phyloP scores from a whole-genome alignment of 2,329 filamentous ascomycete genomes.

The Cladosporium halotolerans region DNA sequence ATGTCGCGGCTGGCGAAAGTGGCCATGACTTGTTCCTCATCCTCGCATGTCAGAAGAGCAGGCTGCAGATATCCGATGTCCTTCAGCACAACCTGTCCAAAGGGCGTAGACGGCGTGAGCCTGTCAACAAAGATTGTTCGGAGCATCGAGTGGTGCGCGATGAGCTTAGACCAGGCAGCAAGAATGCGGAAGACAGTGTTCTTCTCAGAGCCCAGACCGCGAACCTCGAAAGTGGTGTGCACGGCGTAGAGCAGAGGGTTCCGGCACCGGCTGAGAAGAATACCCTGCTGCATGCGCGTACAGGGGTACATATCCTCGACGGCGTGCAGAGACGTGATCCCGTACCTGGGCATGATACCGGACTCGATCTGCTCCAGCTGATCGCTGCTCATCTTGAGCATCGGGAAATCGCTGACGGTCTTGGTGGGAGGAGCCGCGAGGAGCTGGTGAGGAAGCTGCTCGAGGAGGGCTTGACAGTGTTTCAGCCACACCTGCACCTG shows the following conservation, averaged over 20 bases:
- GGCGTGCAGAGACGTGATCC: slow-evolving; percentile 3
- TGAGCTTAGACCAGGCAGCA: slow-evolving; percentile 28
- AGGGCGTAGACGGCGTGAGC: not conserved
- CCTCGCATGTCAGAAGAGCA: slow-evolving; percentile 1
- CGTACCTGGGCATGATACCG: slow-evolving; percentile 1
- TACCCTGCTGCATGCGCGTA: slow-evolving; percentile 14
- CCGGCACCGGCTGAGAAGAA: slow-evolving; percentile 8
- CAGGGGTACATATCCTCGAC: slow-evolving; percentile 11
- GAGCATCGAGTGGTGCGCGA: slow-evolving; percentile 30
- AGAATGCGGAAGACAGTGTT: not conserved
- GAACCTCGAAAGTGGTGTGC: slow-evolving; percentile 5
- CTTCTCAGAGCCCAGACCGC: not conserved
- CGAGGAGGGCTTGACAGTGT: slow-evolving; percentile 1
- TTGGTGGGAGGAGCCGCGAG: slow-evolving; percentile 5
- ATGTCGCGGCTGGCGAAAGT: slow-evolving; percentile 7
- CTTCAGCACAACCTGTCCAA: slow-evolving; percentile 8
- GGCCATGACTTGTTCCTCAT: not conserved
- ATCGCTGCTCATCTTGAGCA: slow-evolving; percentile 5
- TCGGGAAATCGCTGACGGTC: slow-evolving; percentile 6
- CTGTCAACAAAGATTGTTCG: slow-evolving; percentile 33
- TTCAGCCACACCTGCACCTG: slow-evolving; percentile 4
- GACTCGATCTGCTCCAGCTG: slow-evolving; percentile 3
- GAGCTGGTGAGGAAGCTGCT: slow-evolving; percentile 2
- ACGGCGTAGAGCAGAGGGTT: slow-evolving; percentile 7
- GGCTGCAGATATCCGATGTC: slow-evolving; percentile 4